Evolutionary conservation across 1,284 basidiomycete species (phyloP).

Genomic region (Anthracocystis setariae): DNA sequence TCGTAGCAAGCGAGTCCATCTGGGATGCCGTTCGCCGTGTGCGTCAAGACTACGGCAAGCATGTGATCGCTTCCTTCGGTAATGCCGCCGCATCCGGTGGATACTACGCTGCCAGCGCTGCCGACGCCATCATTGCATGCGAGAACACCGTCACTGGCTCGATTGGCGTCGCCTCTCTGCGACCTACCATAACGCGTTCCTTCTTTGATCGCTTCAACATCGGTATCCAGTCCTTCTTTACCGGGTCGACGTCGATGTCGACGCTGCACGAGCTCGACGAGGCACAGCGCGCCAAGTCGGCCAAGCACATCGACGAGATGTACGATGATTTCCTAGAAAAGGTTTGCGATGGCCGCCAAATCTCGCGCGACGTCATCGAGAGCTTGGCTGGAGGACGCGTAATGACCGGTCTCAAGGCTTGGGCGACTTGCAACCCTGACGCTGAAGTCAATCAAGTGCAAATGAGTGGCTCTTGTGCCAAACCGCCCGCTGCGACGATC

Average conservation of each 20-base stretch:
- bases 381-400: slow-evolving; percentile 69
- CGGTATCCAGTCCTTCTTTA: slow-evolving; percentile 68
- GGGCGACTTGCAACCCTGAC: slow-evolving; percentile 58
- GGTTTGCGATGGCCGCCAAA: slow-evolving; percentile 68
- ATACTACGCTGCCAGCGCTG: slow-evolving; percentile 65
- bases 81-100: slow-evolving; percentile 69
- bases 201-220: slow-evolving; percentile 69
- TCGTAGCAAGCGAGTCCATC: slow-evolving; percentile 69
- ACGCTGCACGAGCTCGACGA: slow-evolving; percentile 65
- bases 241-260: slow-evolving; percentile 67
- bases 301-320: slow-evolving; percentile 67
- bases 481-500: slow-evolving; percentile 20
- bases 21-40: slow-evolving; percentile 69
- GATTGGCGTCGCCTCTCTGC: slow-evolving; percentile 69
- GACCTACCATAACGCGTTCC: slow-evolving; percentile 68
- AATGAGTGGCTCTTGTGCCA: not conserved
- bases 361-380: slow-evolving; percentile 67
- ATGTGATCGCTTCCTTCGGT: slow-evolving; percentile 69
- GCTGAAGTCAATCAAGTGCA: slow-evolving; percentile 32
- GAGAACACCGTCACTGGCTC: slow-evolving; percentile 69
- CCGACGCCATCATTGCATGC: slow-evolving; percentile 66
- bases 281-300: slow-evolving; percentile 63
- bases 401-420: slow-evolving; percentile 69
- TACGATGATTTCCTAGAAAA: slow-evolving; percentile 65
- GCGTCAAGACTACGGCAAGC: slow-evolving; percentile 66